Base-by-base conservation (phyloP, 75 land plant species). In the Picea glauca region DNA sequence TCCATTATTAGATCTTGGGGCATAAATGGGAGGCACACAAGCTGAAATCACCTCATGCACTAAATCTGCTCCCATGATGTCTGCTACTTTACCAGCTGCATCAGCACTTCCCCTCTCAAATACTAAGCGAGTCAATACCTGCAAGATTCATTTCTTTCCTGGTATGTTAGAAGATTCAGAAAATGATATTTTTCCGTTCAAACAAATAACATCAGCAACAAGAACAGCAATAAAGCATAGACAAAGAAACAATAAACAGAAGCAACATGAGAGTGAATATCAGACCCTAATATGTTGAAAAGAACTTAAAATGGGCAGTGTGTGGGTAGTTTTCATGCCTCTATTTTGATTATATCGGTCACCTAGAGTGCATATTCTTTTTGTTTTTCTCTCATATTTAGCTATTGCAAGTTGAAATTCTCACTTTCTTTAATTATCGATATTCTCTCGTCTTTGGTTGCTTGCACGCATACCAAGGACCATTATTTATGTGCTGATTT, bases 1-100 rank as follows among this genome's bases (percentile, higher is more conserved):
- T 72, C 93, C 98, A 88, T 81, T 90, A 43, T 90, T 91, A 81
- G 82, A 82, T 70, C 85, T 79, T 68, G 99, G 99, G 72, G 96
- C 96, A 80, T 86, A 93, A 59, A 98, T 91, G n/a, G 98, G 96
- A 73, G 99, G 94, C 56, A 98, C 99, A 89, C 99, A 98, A 76
- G 98, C 94, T 68, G 99, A 95, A 59, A 95, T 95, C 64, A 98
- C 91, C 84, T 97, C 94, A 79, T 98, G 98, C 0, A 93, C 99
- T 70, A 98, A 89, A 84, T 98, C 99, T 77, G 89, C 91, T 72
- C 81, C 78, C 99, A 98, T 95, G 13, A 95, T 84, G 58, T 98
- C 99, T 77, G 99, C 96, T 32, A 93, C 89, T 81, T 95, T 95
- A 74, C 82, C 96, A 77, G 99, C 99, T 72, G 96, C 99, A 89